These are phyloP conservation scores for Lachancea cidri DNA, from an alignment of 805 yeast species.

Conservation along the genomic window DNA sequence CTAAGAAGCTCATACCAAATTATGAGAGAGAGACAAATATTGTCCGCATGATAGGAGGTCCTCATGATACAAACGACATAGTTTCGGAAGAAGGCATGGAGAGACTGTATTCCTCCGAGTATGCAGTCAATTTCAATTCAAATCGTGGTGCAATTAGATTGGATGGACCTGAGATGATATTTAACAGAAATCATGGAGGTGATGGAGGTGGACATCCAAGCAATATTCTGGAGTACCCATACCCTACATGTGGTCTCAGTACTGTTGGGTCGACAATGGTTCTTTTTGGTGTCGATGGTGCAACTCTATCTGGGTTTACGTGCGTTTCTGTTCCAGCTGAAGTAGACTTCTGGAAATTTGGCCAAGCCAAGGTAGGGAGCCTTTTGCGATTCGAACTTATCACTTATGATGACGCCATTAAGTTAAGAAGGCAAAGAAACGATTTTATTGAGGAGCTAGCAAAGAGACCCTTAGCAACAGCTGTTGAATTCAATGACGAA, in stretches of 20 bases:
- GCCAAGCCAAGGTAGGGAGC: slow-evolving; percentile 96
- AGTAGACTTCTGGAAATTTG: slow-evolving; percentile 97
- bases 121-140: slow-evolving; percentile 97
- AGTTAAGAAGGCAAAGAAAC: slow-evolving; percentile 59
- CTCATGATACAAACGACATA: slow-evolving; percentile 96
- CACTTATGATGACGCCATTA: slow-evolving; percentile 59
- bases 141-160: slow-evolving; percentile 94
- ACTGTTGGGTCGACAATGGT: slow-evolving; percentile 99
- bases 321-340: slow-evolving; percentile 94
- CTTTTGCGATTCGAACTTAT: slow-evolving; percentile 74
- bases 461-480: slow-evolving; percentile 61
- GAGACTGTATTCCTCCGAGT: slow-evolving; percentile 67
- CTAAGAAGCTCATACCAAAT: neutral
- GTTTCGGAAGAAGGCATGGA: slow-evolving; percentile 69
- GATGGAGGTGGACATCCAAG: slow-evolving; percentile 98
- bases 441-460: slow-evolving; percentile 36
- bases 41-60: slow-evolving; percentile 51
- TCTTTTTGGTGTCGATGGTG: slow-evolving; percentile 94
- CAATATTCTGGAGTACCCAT: slow-evolving; percentile 96
- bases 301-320: slow-evolving; percentile 95
- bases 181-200: slow-evolving; percentile 97
- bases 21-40: neutral
- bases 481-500: slow-evolving; percentile 42
- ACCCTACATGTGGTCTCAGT: slow-evolving; percentile 92
- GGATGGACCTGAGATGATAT: slow-evolving; percentile 90